Conservation (phyloP, 768 basidiomycete genomes). For the Boletus subparvulus region DNA sequence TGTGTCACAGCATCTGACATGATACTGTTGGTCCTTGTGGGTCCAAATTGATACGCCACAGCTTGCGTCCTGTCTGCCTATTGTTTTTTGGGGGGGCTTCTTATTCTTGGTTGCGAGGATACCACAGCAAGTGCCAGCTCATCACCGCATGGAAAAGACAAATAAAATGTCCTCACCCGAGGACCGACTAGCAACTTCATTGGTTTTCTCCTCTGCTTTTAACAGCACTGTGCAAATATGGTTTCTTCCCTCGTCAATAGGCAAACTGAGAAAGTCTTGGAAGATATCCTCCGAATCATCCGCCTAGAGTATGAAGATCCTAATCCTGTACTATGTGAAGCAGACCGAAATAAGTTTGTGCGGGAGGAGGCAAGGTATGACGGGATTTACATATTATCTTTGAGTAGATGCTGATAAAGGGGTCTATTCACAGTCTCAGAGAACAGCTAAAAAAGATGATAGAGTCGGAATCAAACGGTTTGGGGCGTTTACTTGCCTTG, state of each 20-base stretch:
- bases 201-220: not conserved
- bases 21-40: slow-evolving; percentile 12
- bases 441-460: not conserved
- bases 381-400: not conserved
- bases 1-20: not conserved
- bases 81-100: slow-evolving; percentile 9
- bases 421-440: slow-evolving; percentile 5
- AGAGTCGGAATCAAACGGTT: not conserved
- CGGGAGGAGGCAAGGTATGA: slow-evolving; percentile 8
- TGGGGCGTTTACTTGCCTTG: slow-evolving; percentile 1
- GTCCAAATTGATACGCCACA: slow-evolving; percentile 9
- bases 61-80: not conserved
- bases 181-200: no score
- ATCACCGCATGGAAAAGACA: not conserved
- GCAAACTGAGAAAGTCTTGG: not conserved
- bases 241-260: not conserved
- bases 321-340: slow-evolving; percentile 1
- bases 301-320: not conserved
- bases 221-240: slow-evolving; percentile 1
- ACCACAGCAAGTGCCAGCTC: slow-evolving; percentile 3
- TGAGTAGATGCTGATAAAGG: not conserved
- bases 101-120: slow-evolving; percentile 18
- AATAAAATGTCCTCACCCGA: slow-evolving; percentile 11
- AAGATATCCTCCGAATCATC: not conserved
- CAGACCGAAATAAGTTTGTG: not conserved